Conservation (phyloP, 1,284 basidiomycete genomes). For the Melampsora abietis-canadensis region DNA sequence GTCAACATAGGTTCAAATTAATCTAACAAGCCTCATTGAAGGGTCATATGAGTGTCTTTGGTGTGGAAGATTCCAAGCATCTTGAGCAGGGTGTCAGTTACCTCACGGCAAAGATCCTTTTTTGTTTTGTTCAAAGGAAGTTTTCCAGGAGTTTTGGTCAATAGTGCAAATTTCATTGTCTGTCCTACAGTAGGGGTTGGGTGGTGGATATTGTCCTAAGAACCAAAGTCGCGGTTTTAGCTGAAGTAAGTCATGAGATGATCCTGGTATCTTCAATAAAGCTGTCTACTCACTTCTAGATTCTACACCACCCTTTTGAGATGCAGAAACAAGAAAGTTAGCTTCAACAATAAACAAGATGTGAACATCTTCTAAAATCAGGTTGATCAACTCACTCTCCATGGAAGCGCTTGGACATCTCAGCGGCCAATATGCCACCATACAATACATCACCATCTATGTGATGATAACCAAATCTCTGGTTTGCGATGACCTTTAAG, state of each 20-base stretch:
- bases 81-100: constrained; percentile 60
- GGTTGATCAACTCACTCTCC: constrained; percentile 33
- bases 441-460: constrained; percentile 64
- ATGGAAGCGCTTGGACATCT: constrained; percentile 25
- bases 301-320: constrained; percentile 38
- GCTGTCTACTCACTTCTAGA: constrained; percentile 30
- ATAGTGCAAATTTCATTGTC: constrained; percentile 60
- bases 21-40: no score
- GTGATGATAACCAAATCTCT: constrained; percentile 53
- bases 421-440: constrained; percentile 58
- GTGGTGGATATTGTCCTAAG: constrained; percentile 63
- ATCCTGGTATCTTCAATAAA: no score
- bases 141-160: constrained; percentile 59
- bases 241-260: no score
- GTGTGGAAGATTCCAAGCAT: constrained; percentile 55
- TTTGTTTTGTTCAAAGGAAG: constrained; percentile 58
- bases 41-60: constrained; percentile 27
- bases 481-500: constrained; percentile 54
- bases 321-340: no score
- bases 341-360: no score
- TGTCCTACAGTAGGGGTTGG: constrained; percentile 62
- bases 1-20: background rate
- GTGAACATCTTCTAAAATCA: no score
- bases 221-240: constrained; percentile 43
- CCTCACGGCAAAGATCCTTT: constrained; percentile 58